Evolutionary conservation across 140 eudicot genomes (phyloP).

Genomic region (Anethum foeniculum): DNA sequence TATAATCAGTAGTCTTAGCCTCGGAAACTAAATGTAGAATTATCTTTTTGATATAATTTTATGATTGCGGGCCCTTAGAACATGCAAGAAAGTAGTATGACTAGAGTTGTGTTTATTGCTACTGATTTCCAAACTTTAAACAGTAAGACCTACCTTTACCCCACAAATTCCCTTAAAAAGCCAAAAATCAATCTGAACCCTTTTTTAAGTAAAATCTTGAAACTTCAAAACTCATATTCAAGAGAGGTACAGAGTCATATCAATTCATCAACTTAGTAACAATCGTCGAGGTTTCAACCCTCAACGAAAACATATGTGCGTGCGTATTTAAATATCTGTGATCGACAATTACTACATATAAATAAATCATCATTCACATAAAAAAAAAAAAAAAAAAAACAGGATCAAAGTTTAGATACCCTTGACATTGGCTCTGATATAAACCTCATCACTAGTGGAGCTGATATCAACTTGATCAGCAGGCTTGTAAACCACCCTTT

Average conservation of each 20-base stretch:
- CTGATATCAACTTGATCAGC: slow-evolving; percentile 62
- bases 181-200: not conserved
- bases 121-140: not conserved
- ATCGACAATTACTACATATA: not conserved
- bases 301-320: not conserved
- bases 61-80: not conserved
- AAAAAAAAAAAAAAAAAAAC: not conserved
- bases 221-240: not conserved
- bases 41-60: not conserved
- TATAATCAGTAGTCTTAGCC: not conserved
- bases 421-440: slow-evolving; percentile 76
- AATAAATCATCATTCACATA: not conserved
- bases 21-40: not conserved
- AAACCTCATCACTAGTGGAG: slow-evolving; percentile 49
- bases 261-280: not conserved
- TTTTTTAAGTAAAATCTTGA: not conserved
- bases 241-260: not conserved
- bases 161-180: not conserved
- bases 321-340: not conserved
- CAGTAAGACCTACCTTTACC: not conserved
- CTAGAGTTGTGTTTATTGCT: not conserved
- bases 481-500: slow-evolving; percentile 41
- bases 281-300: not conserved
- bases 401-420: slow-evolving; percentile 29
- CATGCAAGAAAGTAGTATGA: not conserved